A percentile compares a stretch with the other conserved stretches of the same genome.
Conservation (phyloP, 192 early-diverging fungal genomes). For the Gonapodya sp. region DNA sequence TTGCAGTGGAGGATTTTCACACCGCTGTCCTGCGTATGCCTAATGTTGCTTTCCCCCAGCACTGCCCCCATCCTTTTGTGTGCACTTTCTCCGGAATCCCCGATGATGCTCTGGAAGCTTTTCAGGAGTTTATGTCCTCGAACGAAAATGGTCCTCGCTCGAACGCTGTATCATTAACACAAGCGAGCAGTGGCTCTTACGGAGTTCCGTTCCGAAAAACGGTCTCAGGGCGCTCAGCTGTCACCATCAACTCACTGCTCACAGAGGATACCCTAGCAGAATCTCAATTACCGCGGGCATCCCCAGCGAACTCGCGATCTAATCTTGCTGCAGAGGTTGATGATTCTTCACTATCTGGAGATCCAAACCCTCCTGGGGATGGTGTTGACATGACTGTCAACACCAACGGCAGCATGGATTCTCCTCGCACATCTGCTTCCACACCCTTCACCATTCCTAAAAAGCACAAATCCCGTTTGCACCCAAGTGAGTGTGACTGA, state of each 20-base stretch:
- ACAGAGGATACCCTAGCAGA: background rate
- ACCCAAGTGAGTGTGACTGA: background rate
- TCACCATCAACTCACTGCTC: conserved; percentile 2
- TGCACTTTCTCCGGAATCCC: background rate
- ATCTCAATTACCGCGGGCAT: background rate
- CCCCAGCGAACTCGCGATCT: no score
- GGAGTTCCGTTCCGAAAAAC: background rate
- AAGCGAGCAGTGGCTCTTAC: background rate
- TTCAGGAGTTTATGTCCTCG: background rate
- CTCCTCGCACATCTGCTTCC: background rate
- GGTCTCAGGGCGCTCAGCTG: background rate
- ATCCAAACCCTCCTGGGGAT: background rate
- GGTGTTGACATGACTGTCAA: background rate
- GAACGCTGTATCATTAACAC: background rate
- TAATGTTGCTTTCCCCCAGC: background rate
- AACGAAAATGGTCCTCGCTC: background rate
- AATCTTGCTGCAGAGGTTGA: background rate
- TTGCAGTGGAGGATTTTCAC: conserved; percentile 11
- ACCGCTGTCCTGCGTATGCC: background rate
- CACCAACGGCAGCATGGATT: background rate
- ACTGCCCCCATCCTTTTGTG: conserved; percentile 6
- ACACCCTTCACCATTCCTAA: background rate
- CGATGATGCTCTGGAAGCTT: background rate
- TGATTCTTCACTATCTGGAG: background rate
- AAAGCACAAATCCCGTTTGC: background rate